Conservation (phyloP, 768 basidiomycete genomes). For the Trametes sanguinea region DNA sequence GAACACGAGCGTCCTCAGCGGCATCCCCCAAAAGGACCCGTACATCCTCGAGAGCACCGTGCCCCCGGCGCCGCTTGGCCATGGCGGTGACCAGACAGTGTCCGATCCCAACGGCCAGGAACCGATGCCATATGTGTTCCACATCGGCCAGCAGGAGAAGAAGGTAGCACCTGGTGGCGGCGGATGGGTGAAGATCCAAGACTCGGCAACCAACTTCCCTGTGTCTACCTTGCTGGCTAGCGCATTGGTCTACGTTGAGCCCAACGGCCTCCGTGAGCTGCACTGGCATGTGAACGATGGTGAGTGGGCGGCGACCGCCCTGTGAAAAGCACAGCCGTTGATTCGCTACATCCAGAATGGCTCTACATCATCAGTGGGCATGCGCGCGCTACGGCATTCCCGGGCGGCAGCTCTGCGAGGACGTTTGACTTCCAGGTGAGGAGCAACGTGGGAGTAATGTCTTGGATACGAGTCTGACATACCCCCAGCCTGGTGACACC, state of each 20-base stretch:
- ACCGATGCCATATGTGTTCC: conserved; percentile 28
- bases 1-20: conserved; percentile 21
- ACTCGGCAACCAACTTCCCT: conserved; percentile 30
- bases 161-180: conserved; percentile 28
- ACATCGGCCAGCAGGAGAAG: conserved; percentile 26
- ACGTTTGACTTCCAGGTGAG: conserved; percentile 31
- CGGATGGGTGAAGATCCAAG: conserved; percentile 32
- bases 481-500: conserved; percentile 25
- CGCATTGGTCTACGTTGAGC: conserved; percentile 30
- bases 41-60: conserved; percentile 26
- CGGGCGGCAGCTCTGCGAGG: conserved; percentile 26
- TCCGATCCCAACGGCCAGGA: conserved; percentile 22
- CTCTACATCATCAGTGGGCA: conserved; percentile 30
- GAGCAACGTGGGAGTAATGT: too few relatives aligned
- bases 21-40: conserved; percentile 31
- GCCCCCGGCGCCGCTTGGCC: conserved; percentile 24
- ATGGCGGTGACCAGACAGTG: conserved; percentile 24
- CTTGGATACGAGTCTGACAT: background rate
- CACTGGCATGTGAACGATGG: conserved; percentile 32
- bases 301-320: background rate
- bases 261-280: conserved; percentile 30
- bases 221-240: conserved; percentile 26
- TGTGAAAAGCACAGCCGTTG: background rate
- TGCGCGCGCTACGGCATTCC: conserved; percentile 30
- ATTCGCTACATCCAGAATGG: conserved; percentile 22